A percentile compares a stretch with the other conserved stretches of the same genome.
These are phyloP conservation scores for Astrephomene gubernaculifera DNA, from an alignment of 139 green algal genomes.

Conservation along the genomic window DNA sequence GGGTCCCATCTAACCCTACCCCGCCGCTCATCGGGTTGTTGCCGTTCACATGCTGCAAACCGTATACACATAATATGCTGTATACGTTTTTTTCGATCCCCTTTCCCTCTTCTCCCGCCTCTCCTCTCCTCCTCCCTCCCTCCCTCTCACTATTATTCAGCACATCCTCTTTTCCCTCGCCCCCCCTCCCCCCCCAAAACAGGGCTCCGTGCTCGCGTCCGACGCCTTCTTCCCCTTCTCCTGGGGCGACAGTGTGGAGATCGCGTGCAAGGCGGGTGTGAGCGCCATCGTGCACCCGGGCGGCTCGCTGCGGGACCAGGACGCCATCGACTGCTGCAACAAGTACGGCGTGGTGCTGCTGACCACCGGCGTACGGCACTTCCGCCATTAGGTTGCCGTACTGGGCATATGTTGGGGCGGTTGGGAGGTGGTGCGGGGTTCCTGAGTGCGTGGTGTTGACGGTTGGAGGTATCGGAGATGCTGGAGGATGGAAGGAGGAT, in stretches of 20 bases:
- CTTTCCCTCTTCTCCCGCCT: no score
- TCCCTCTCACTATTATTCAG: no score
- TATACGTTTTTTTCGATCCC: no score
- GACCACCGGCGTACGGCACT: slow-evolving; percentile 94
- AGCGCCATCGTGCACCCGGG: slow-evolving; percentile 96
- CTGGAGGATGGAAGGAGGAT: no score
- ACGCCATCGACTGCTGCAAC: slow-evolving; percentile 96
- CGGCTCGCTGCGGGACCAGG: slow-evolving; percentile 93
- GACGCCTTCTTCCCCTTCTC: slow-evolving; percentile 99
- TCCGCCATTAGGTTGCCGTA: slow-evolving; percentile 96
- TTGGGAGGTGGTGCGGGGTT: no score
- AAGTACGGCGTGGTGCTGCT: slow-evolving; percentile 98
- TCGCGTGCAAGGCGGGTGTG: slow-evolving; percentile 94
- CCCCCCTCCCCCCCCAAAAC: neutral
- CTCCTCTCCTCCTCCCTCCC: neutral
- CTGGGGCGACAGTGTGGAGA: slow-evolving; percentile 96
- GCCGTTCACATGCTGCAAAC: no score
- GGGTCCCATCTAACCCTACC: no score
- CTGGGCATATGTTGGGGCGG: no score
- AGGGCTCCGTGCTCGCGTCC: slow-evolving; percentile 92
- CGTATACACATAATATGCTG: no score
- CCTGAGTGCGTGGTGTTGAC: no score
- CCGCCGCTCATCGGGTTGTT: no score
- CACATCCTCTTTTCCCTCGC: neutral
- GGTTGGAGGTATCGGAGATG: no score